A percentile compares a stretch with the other conserved stretches of the same genome.
phyloP scores from a whole-genome alignment of 2,329 filamentous ascomycete genomes.

The Arthrobotrys entomopaga region DNA sequence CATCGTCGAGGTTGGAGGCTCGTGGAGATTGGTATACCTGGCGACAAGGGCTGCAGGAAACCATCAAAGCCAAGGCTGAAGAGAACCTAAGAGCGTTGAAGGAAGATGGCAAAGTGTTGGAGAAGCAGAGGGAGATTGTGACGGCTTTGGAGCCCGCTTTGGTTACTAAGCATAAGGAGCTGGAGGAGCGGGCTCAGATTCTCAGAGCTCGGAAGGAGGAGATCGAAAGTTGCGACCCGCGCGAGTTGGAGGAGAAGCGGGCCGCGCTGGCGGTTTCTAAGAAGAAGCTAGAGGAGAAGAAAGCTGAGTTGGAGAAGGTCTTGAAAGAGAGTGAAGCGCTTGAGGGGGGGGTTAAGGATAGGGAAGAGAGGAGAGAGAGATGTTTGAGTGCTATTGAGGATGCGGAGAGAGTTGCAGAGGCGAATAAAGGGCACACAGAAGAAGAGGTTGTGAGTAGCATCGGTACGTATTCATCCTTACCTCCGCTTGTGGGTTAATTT shows the following conservation, averaged over 20 bases:
- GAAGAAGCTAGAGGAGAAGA: slow-evolving; percentile 75
- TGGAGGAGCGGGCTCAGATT: slow-evolving; percentile 73
- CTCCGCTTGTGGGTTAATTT: too few relatives aligned
- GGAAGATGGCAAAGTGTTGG: slow-evolving; percentile 74
- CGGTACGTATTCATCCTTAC: slow-evolving; percentile 72
- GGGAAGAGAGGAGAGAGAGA: slow-evolving; percentile 74
- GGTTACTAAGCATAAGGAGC: slow-evolving; percentile 69
- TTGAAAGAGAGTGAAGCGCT: slow-evolving; percentile 74
- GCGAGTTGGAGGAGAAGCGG: slow-evolving; percentile 79
- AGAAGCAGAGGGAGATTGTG: slow-evolving; percentile 75
- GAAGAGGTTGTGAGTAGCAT: slow-evolving; percentile 74
- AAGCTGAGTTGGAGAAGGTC: slow-evolving; percentile 73
- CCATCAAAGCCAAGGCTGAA: slow-evolving; percentile 81
- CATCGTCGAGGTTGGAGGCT: slow-evolving; percentile 85
- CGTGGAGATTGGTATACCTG: slow-evolving; percentile 99
- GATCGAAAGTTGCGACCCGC: slow-evolving; percentile 80
- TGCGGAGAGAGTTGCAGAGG: slow-evolving; percentile 83
- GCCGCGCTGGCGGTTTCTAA: slow-evolving; percentile 73
- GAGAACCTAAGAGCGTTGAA: slow-evolving; percentile 81
- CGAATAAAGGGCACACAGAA: slow-evolving; percentile 87
- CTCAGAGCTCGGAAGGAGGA: slow-evolving; percentile 78
- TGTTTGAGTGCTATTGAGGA: slow-evolving; percentile 79
- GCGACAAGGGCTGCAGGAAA: slow-evolving; percentile 87
- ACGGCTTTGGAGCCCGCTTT: slow-evolving; percentile 74
- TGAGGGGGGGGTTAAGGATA: slow-evolving; percentile 71